Evolutionary conservation across 2,329 filamentous ascomycete genomes (phyloP), one percentile per base, ranked within the genome.

Genomic region (Exophiala sideris): DNA sequence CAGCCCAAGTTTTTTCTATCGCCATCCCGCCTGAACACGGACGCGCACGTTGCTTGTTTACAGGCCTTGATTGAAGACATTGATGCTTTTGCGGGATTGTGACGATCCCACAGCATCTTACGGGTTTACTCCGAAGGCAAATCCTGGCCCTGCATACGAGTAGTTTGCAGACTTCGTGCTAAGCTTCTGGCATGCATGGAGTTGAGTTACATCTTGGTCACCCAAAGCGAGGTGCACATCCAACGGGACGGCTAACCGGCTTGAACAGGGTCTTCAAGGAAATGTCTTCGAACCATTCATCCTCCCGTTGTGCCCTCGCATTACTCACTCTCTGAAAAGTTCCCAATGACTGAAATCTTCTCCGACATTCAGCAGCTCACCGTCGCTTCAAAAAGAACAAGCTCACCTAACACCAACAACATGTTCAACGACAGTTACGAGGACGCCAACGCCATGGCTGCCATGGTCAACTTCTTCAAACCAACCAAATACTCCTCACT

Each of bases 341-440:
- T 29, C 21, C 20, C 20, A 29, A 44, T 44, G 41, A 44, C 18
- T 29, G 41, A 44, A 29, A 29, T 44, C 41, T 44, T 44, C 41
- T 44, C 21, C 24, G 41, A 44, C 20, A 44, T 44, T 44, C 12
- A 29, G 9, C 41, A 29, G 11, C 41, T 44, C 7, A 44, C 5
- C 24, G 24, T 20, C 14, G 20, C 20, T 8, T n/a, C 21, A n/a
- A 44, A 44, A 20, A 24, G 8, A 29, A 24, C 29, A 9, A 20
- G 41, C 29, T 36, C 16, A 9, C 33, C 48, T 18, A 46, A 29
- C 18, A 44, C 3, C 21, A 44, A 44, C 41, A 54, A 34, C 6
- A 57, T 57, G 55, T 57, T 48, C 14, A 51, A 42, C 24, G 56
- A 58, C 33, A 54, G 56, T 48, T 54, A 52, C 24, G 56, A 58